These are phyloP conservation scores for Aspergillus baeticus DNA, from an alignment of 495 filamentous ascomycete genomes.

Conservation along the genomic window DNA sequence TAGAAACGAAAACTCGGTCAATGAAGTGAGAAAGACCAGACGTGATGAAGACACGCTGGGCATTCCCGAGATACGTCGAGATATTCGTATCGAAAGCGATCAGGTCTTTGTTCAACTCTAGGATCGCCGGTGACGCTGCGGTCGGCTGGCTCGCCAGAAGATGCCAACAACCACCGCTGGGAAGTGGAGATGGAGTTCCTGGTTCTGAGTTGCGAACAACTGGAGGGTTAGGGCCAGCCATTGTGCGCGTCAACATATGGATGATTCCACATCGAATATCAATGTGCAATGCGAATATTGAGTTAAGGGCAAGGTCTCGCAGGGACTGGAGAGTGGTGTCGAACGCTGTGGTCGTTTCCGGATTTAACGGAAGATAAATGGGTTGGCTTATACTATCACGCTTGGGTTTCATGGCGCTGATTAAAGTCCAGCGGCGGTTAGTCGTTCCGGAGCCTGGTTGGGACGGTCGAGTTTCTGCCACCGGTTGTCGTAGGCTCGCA, in stretches of 20 bases:
- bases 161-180: conserved; percentile 64
- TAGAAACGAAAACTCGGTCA: conserved; percentile 66
- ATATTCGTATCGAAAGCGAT: conserved; percentile 81
- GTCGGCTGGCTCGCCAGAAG: conserved; percentile 70
- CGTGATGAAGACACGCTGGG: conserved; percentile 67
- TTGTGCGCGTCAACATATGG: conserved; percentile 54
- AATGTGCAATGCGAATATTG: conserved; percentile 81
- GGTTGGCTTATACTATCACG: conserved; percentile 53
- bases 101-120: conserved; percentile 76
- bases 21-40: conserved; percentile 70
- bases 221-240: conserved; percentile 45
- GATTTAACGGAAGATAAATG: conserved; percentile 86
- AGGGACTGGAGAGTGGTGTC: conserved; percentile 81
- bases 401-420: conserved; percentile 56
- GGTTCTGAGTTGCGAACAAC: conserved; percentile 36
- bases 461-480: conserved; percentile 41
- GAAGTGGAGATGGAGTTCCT: conserved; percentile 49
- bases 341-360: conserved; percentile 77
- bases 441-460: conserved; percentile 39
- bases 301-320: conserved; percentile 69
- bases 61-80: conserved; percentile 60
- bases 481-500: conserved; percentile 61
- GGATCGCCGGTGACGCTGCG: conserved; percentile 74
- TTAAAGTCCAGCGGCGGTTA: conserved; percentile 76
- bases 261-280: conserved; percentile 83